Evolutionary conservation across 306 rosid species (phyloP).

Genomic region (Dalbergia oliveri): DNA sequence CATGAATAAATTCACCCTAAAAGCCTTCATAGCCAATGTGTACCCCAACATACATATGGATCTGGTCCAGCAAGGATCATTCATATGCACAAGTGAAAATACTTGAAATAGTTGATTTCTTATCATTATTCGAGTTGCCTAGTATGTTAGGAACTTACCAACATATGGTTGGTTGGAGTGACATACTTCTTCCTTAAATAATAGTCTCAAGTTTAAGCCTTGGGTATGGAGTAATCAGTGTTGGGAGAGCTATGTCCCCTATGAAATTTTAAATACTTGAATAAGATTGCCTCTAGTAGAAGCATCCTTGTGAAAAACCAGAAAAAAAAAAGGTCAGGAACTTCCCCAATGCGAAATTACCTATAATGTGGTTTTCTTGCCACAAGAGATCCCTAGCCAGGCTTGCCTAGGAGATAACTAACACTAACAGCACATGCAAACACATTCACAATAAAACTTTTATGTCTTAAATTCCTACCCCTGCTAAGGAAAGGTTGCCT

Average conservation of each 20-base stretch:
- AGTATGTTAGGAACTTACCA: neutral
- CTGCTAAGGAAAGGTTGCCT: too few species aligned
- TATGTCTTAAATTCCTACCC: neutral
- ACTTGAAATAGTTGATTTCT: slow-evolving; percentile 3
- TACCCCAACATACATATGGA: neutral
- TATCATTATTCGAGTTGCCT: neutral
- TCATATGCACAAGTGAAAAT: neutral
- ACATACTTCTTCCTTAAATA: too few species aligned
- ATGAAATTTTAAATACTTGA: too few species aligned
- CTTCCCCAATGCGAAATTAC: slow-evolving; percentile 4
- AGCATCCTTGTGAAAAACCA: too few species aligned
- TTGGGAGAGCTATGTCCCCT: too few species aligned
- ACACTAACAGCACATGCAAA: neutral
- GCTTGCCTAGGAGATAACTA: too few species aligned
- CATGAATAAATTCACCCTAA: neutral
- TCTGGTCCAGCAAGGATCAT: neutral
- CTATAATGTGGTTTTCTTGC: slow-evolving; percentile 17
- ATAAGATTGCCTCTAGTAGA: too few species aligned
- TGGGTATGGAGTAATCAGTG: too few species aligned
- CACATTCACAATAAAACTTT: slow-evolving; percentile 10
- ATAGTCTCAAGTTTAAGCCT: too few species aligned
- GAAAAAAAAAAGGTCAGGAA: too few species aligned
- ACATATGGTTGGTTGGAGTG: too few species aligned
- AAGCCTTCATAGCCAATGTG: too few species aligned
- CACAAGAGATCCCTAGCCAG: neutral